Evolutionary conservation across 2,329 filamentous ascomycete species (phyloP).

Genomic region (Colletotrichum sublineola): DNA sequence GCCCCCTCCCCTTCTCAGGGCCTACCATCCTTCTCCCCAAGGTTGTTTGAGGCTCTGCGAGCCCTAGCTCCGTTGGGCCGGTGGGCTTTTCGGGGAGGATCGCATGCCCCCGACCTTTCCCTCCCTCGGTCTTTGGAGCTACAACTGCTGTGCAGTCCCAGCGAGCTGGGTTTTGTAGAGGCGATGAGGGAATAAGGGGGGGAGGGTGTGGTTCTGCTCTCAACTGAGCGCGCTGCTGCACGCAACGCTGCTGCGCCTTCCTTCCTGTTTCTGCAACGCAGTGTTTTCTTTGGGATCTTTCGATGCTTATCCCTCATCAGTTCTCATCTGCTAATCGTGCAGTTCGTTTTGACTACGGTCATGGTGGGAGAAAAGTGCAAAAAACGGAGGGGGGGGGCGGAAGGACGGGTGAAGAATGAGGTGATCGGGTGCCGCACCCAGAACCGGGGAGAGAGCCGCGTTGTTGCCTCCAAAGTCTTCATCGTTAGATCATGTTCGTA

Average conservation of each 20-base stretch:
- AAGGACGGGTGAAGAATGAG: slow-evolving; percentile 10
- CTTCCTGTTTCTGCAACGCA: slow-evolving; percentile 4
- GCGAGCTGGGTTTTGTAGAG: neutral
- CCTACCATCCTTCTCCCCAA: neutral
- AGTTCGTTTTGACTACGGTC: neutral
- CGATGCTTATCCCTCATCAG: slow-evolving; percentile 2
- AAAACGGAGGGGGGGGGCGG: neutral
- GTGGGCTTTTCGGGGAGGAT: slow-evolving; percentile 1
- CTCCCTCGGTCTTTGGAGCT: neutral
- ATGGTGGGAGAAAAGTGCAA: slow-evolving; percentile 11
- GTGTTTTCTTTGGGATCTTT: neutral
- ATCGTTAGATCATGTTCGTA: neutral
- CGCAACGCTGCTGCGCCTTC: neutral
- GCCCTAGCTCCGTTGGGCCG: neutral
- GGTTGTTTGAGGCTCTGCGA: neutral
- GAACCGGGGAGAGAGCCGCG: neutral
- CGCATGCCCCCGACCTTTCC: slow-evolving; percentile 7
- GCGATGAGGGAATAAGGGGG: neutral
- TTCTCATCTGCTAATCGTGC: slow-evolving; percentile 19
- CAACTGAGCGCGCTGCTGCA: slow-evolving; percentile 6
- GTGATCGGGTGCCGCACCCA: slow-evolving; percentile 2
- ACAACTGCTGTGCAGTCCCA: slow-evolving; percentile 3
- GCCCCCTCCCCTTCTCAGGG: neutral
- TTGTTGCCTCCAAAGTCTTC: neutral
- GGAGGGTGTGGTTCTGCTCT: neutral